phyloP scores from a whole-genome alignment of 257 asterid species.

The Petunia secreta region DNA sequence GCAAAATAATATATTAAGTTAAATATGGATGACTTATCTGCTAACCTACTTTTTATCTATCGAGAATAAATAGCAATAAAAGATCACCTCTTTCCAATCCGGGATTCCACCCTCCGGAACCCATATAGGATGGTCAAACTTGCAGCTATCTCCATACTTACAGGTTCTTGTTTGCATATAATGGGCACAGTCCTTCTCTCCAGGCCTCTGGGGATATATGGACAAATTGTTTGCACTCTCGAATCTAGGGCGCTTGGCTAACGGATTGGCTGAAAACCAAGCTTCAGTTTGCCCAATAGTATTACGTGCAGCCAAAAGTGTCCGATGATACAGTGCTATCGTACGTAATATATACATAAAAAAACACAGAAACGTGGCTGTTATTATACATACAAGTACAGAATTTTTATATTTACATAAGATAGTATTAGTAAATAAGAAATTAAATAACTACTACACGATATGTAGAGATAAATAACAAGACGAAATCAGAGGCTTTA shows the following conservation, averaged over 20 bases:
- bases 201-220: constrained; percentile 98
- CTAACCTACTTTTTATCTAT: constrained; percentile 33
- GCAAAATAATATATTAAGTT: constrained; percentile 24
- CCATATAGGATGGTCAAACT: constrained; percentile 99
- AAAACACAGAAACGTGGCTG: constrained; percentile 44
- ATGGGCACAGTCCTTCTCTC: constrained; percentile 99
- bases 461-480: background rate
- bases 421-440: constrained; percentile 2
- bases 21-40: constrained; percentile 38
- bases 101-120: constrained; percentile 99
- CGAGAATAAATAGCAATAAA: constrained; percentile 45
- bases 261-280: constrained; percentile 85
- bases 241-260: constrained; percentile 96
- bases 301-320: constrained; percentile 80
- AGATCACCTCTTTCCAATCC: constrained; percentile 99
- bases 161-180: constrained; percentile 99
- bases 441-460: background rate
- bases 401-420: constrained; percentile 34
- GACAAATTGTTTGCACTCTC: constrained; percentile 93
- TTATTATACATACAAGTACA: constrained; percentile 40
- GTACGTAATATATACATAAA: constrained; percentile 71
- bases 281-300: constrained; percentile 91
- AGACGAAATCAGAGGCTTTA: background rate
- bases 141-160: constrained; percentile 99
- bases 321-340: constrained; percentile 90